Evolutionary conservation across 768 basidiomycete genomes (phyloP).

Genomic region (Lepiota brunneoincarnata): DNA sequence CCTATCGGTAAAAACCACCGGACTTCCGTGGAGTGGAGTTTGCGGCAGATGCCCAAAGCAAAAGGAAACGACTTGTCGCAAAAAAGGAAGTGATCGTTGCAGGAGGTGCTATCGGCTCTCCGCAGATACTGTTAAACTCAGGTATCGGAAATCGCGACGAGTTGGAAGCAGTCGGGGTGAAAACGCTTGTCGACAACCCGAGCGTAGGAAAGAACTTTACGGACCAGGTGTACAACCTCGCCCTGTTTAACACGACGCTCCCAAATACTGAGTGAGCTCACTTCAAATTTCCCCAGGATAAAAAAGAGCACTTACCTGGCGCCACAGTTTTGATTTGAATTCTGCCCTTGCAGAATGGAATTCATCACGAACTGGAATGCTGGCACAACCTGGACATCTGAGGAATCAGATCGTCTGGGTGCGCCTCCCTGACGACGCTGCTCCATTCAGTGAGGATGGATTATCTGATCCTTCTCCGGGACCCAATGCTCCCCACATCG

Average conservation of each 20-base stretch:
- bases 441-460: neutral
- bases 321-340: neutral
- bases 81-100: constrained; percentile 29
- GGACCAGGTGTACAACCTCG: constrained; percentile 13
- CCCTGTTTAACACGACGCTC: constrained; percentile 1
- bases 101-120: constrained; percentile 28
- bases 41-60: constrained; percentile 4
- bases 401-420: constrained; percentile 10
- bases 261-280: constrained; percentile 3
- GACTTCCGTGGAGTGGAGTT: constrained; percentile 14
- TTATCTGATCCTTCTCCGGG: constrained; percentile 13
- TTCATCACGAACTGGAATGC: constrained; percentile 9
- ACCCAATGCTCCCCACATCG: constrained; percentile 12
- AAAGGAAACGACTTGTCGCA: constrained; percentile 15
- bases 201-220: constrained; percentile 21
- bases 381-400: neutral
- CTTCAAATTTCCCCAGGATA: no score
- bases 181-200: constrained; percentile 16
- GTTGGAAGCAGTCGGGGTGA: constrained; percentile 13
- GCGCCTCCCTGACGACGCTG: constrained; percentile 9
- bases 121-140: constrained; percentile 21
- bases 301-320: neutral
- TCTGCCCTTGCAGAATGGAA: constrained; percentile 13
- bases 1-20: constrained; percentile 3
- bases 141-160: constrained; percentile 22